Evolutionary conservation across 2,329 filamentous ascomycete species (phyloP), one percentile per base, ranked within the genome.

Genomic region (Cytospora paraplurivora): DNA sequence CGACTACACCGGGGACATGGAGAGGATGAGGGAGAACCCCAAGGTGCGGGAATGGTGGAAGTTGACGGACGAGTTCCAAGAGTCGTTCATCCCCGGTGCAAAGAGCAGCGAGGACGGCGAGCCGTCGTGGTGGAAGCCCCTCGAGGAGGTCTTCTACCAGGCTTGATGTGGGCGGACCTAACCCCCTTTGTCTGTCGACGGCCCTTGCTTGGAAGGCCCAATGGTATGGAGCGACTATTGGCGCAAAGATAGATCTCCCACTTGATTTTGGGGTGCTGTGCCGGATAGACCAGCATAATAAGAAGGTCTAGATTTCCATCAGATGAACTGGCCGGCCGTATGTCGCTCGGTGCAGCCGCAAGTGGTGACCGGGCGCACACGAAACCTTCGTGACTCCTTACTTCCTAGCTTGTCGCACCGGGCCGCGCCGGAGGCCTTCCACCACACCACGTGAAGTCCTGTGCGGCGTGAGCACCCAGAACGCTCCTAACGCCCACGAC

Each of bases 41-140:
- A 88, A 88, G 71, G 88, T 93, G 38, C 82, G 85, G 62, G 87
- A 90, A 74, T 94, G 91, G 91, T 94, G 90, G 90, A 79, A 78
- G 63, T 88, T 93, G 86, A 93, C 91, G 56, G 91, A 94, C 74
- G 79, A 80, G 15, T 91, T 88, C 80, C 91, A 93, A 76, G 88
- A 86, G 74, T 82, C 80, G 52, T 72, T 89, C 35, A 83, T 88
- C 1, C 79, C 82, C 0, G 87, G 85, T 0, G 86, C 85, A 2
- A 81, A 78, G 69, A 82, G 80, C 65, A 88, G 85, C 66, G 81
- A 84, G 68, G 80, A 82, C 7, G 87, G 85, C 2, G 81, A 80
- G 68, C 83, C 83, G n/a, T 72, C 81, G 12, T 91, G 88, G 88
- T 91, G 88, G 88, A 87, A 83, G 71, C 82, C 81, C 1, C 72